Percentiles rank a stretch among this genome's conserved stretches.
These are phyloP conservation scores for Rhizopogon vulgaris DNA, from an alignment of 768 basidiomycete genomes.

Conservation along the genomic window DNA sequence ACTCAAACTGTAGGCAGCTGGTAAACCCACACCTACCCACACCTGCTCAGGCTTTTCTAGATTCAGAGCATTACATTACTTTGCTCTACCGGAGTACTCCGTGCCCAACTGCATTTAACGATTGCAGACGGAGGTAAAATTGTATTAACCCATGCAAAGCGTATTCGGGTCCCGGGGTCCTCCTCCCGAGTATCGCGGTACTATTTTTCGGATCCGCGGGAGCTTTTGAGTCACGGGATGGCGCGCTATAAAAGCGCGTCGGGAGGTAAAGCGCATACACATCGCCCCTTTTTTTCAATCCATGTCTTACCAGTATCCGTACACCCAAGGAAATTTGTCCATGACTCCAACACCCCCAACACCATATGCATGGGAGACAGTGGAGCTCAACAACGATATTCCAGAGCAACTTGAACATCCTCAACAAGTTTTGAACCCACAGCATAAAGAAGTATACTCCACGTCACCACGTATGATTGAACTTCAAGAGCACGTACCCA, in stretches of 20 bases:
- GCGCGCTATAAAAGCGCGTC: constrained; percentile 25
- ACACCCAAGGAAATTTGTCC: constrained; percentile 41
- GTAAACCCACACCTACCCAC: too few relatives aligned
- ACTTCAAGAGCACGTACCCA: constrained; percentile 22
- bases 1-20: too few relatives aligned
- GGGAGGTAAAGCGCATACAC: constrained; percentile 10
- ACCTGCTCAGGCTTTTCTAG: too few relatives aligned
- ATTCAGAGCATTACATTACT: too few relatives aligned
- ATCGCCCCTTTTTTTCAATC: constrained; percentile 22
- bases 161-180: constrained; percentile 5
- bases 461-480: constrained; percentile 13
- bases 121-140: not conserved
- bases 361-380: constrained; percentile 37
- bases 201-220: constrained; percentile 14
- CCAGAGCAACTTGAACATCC: constrained; percentile 32
- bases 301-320: constrained; percentile 47
- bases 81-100: not conserved
- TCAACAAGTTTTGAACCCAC: constrained; percentile 20
- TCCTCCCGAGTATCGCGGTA: constrained; percentile 2
- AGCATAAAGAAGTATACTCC: constrained; percentile 17
- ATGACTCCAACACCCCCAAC: constrained; percentile 42
- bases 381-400: constrained; percentile 26
- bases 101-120: not conserved
- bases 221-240: constrained; percentile 16
- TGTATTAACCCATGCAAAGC: too few relatives aligned